Evolutionary conservation across 768 basidiomycete genomes (phyloP).

Genomic region (Boletus sp.): DNA sequence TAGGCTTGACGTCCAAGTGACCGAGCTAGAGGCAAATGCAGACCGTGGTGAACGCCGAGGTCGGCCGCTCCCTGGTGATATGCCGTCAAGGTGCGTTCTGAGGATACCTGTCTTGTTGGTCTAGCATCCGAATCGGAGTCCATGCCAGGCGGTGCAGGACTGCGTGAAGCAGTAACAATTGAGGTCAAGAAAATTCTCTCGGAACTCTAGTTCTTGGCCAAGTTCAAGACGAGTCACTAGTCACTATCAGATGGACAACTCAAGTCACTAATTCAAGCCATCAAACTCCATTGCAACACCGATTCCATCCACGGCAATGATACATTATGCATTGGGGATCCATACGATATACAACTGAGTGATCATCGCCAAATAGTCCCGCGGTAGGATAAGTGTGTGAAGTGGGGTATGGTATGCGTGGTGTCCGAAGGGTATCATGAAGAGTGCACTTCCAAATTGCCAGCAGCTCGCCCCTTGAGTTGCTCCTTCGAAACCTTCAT

Average conservation of each 20-base stretch:
- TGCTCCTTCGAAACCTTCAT: conserved; percentile 5
- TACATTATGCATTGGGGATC: conserved; percentile 6
- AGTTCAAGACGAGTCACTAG: neutral
- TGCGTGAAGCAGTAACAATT: neutral
- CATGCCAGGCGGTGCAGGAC: conserved; percentile 14
- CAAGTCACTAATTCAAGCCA: neutral
- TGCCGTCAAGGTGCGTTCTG: conserved; percentile 13
- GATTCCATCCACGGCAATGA: neutral
- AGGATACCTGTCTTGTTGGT: conserved; percentile 8
- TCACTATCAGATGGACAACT: too few species aligned
- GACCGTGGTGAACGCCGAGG: conserved; percentile 4
- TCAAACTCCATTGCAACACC: neutral
- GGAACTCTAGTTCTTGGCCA: neutral
- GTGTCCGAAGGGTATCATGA: conserved; percentile 7
- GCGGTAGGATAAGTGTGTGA: neutral
- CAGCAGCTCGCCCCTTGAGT: neutral
- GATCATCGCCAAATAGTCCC: conserved; percentile 10
- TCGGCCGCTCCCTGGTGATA: conserved; percentile 14
- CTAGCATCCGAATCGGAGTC: conserved; percentile 13
- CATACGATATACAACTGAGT: conserved; percentile 14
- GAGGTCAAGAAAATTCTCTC: neutral
- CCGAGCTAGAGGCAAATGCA: conserved; percentile 4
- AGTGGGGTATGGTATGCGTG: neutral
- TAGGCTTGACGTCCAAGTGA: conserved; percentile 11
- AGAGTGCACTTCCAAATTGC: neutral